phyloP scores from a whole-genome alignment of 306 rosid genomes.

The Crataegus laevigata region DNA sequence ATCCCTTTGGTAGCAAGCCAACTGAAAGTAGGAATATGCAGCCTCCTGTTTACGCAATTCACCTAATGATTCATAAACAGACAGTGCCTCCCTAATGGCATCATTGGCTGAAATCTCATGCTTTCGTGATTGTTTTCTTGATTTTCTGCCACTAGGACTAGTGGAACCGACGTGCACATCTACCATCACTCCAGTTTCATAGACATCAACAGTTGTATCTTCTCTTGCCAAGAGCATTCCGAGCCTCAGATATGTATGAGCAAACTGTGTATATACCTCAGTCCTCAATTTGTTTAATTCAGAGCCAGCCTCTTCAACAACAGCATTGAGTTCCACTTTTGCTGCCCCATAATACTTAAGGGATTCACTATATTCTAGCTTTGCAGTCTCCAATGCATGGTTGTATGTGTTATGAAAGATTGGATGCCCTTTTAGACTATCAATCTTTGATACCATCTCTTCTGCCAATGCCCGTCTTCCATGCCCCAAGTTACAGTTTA shows the following conservation, averaged over 20 bases:
- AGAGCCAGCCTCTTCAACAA: constrained; percentile 34
- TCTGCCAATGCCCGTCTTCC: constrained; percentile 91
- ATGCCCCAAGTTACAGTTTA: constrained; percentile 91
- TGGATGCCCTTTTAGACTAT: constrained; percentile 45
- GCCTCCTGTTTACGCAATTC: constrained; percentile 88
- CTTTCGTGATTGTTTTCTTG: constrained; percentile 48
- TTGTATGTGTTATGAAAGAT: constrained; percentile 51
- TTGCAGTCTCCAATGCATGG: constrained; percentile 69
- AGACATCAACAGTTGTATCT: constrained; percentile 63
- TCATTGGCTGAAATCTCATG: constrained; percentile 91
- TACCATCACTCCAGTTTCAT: constrained; percentile 48
- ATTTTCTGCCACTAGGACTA: constrained; percentile 33
- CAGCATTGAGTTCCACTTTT: constrained; percentile 53
- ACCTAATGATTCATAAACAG: constrained; percentile 76
- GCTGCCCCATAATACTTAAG: constrained; percentile 87
- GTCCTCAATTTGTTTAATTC: constrained; percentile 49
- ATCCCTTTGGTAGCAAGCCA: constrained; percentile 82
- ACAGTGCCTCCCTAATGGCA: constrained; percentile 84
- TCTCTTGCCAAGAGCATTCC: constrained; percentile 96
- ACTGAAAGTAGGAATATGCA: constrained; percentile 86
- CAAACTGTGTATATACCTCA: constrained; percentile 81
- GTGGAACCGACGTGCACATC: constrained; percentile 25
- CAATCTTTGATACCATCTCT: constrained; percentile 65
- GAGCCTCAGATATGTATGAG: constrained; percentile 83
- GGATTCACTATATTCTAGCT: constrained; percentile 77